Conservation (phyloP, 257 asterid species). For the Solanum dulcamara region DNA sequence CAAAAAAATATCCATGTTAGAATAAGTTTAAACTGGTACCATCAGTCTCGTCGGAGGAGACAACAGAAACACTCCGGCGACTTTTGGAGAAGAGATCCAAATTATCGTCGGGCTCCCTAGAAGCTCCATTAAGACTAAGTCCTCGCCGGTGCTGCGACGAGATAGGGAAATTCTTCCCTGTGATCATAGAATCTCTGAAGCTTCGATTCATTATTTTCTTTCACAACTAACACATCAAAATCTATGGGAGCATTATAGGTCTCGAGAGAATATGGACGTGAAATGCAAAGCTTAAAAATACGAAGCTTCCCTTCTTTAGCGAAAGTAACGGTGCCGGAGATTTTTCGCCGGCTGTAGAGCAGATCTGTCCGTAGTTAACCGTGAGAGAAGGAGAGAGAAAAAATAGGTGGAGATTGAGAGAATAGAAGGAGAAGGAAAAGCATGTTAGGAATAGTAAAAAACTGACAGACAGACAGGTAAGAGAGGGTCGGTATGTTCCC, state of each 20-base stretch:
- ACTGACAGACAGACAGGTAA: conserved; percentile 4
- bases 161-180: conserved; percentile 23
- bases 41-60: conserved; percentile 20
- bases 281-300: neutral
- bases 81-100: conserved; percentile 85
- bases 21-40: conserved; percentile 2
- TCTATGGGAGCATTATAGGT: neutral
- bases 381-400: neutral
- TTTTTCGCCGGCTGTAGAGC: neutral
- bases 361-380: neutral
- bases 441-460: neutral
- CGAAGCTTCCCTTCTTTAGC: neutral
- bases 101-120: conserved; percentile 26
- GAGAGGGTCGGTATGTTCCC: neutral
- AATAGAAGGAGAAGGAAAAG: neutral
- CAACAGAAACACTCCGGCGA: conserved; percentile 63
- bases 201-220: conserved; percentile 29
- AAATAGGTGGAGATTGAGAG: neutral
- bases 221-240: neutral
- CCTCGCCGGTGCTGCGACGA: conserved; percentile 63
- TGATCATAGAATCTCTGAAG: conserved; percentile 49
- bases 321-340: neutral
- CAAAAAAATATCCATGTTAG: neutral
- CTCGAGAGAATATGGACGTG: neutral
- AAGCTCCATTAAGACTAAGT: conserved; percentile 34